These are phyloP conservation scores for Pseudocercospora eumusae DNA, from an alignment of 2,329 filamentous ascomycete genomes.

Conservation along the genomic window DNA sequence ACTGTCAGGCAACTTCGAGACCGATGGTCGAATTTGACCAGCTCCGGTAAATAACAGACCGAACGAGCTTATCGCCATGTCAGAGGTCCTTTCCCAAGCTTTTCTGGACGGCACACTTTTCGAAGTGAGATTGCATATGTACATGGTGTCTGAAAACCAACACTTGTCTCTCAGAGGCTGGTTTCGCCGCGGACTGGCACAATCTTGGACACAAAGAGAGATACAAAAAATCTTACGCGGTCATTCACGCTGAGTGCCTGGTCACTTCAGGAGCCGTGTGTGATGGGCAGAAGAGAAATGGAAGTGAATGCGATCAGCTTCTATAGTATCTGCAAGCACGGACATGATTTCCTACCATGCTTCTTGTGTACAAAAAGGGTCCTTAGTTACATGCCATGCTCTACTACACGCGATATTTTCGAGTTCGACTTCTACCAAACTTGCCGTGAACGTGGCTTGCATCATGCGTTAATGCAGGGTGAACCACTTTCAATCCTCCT, in stretches of 20 bases:
- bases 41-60: background rate
- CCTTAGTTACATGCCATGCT: too few species aligned
- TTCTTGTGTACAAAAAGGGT: background rate
- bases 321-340: too few species aligned
- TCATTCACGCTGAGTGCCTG: background rate
- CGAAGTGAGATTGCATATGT: background rate
- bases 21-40: too few species aligned
- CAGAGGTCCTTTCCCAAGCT: background rate
- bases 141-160: background rate
- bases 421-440: conserved; percentile 3
- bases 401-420: background rate
- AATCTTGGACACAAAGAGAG: background rate
- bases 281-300: background rate
- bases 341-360: background rate
- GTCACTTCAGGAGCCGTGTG: background rate
- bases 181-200: background rate
- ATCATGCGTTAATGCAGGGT: background rate
- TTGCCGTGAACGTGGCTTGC: background rate
- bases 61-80: background rate
- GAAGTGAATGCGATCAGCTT: background rate
- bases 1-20: background rate
- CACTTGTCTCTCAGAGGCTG: background rate
- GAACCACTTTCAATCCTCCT: background rate
- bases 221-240: background rate
- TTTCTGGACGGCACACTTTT: background rate